Evolutionary conservation across 2,329 filamentous ascomycete genomes (phyloP).

Genomic region (Pyrenophora tritici-repentis): DNA sequence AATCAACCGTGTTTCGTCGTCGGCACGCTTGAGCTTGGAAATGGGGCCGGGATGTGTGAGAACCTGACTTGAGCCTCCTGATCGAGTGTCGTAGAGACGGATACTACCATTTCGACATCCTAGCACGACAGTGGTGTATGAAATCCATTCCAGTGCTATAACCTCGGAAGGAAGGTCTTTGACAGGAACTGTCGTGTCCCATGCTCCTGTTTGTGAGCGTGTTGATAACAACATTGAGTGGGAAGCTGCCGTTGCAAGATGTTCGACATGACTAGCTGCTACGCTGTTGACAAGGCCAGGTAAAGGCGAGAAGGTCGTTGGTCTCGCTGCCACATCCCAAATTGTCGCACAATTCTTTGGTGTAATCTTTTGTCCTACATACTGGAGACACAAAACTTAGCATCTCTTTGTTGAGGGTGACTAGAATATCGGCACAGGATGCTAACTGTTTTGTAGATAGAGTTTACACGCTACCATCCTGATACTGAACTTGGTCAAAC

Average conservation of each 20-base stretch:
- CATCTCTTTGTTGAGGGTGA: background rate
- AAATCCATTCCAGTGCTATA: conserved; percentile 43
- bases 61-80: conserved; percentile 28
- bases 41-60: conserved; percentile 35
- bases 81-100: conserved; percentile 40
- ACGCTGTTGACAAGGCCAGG: conserved; percentile 16
- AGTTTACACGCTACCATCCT: too few relatives aligned
- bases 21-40: conserved; percentile 29
- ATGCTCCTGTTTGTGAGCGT: conserved; percentile 25
- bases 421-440: background rate
- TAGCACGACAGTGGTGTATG: conserved; percentile 33
- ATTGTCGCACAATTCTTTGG: conserved; percentile 32
- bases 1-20: conserved; percentile 33
- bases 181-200: conserved; percentile 18
- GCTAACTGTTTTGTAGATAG: background rate
- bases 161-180: conserved; percentile 33
- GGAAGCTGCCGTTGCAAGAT: conserved; percentile 41
- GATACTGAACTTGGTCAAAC: background rate
- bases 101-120: conserved; percentile 44
- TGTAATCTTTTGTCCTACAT: conserved; percentile 36
- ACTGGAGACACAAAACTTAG: conserved; percentile 1
- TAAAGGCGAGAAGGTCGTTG: conserved; percentile 18
- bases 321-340: conserved; percentile 35
- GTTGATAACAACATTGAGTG: conserved; percentile 32
- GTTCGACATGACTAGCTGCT: conserved; percentile 29